Evolutionary conservation across 2,329 filamentous ascomycete genomes (phyloP), one percentile per base, ranked within the genome.

Genomic region (Exophiala aquamarina): DNA sequence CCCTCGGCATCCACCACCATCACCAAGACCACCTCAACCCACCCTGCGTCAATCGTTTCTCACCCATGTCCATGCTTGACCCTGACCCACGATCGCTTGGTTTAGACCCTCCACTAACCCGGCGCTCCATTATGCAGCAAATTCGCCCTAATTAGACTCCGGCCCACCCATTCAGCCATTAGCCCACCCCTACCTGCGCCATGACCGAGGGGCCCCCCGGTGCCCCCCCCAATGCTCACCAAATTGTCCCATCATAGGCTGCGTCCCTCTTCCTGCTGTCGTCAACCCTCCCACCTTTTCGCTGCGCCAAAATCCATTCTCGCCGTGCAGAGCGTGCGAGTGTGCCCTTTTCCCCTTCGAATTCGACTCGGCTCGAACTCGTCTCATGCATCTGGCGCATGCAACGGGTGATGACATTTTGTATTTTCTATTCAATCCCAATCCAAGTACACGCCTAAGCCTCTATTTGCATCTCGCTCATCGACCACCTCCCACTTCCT

Each of bases 201-300:
- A 19, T 37, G 35, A 37, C 35, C 35, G 13, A 11, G 8, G 18
- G 18, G 32, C 8, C 7, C 32, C 14, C 32, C 13, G 18, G 32
- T 14, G 18, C 8, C 7, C 15, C 35, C 19, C 18, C 18, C 35
- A 34, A 26, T 7, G 32, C 32, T 34, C 13, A n/a, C n/a, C 13
- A 34, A n/a, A 18, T 8, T 15, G 35, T 17, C 14, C 18, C 35
- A 37, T 37, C 35, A 37, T 37, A 37, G 35, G 35, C 35, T 37
- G 35, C 18, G 18, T 18, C 35, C 11, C 18, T 37, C 35, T 26
- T 6, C 18, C 35, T 15, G 4, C 35, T 37, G 15, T 37, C 35
- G 35, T 37, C 35, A 37, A 37, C 35, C 35, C 35, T 37, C 35
- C 35, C 35, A 37, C 35, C 35, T 37, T 17, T 14, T 34, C n/a